Conservation (phyloP, 176 grass and related monocot species). For the Oryza meyeriana region DNA sequence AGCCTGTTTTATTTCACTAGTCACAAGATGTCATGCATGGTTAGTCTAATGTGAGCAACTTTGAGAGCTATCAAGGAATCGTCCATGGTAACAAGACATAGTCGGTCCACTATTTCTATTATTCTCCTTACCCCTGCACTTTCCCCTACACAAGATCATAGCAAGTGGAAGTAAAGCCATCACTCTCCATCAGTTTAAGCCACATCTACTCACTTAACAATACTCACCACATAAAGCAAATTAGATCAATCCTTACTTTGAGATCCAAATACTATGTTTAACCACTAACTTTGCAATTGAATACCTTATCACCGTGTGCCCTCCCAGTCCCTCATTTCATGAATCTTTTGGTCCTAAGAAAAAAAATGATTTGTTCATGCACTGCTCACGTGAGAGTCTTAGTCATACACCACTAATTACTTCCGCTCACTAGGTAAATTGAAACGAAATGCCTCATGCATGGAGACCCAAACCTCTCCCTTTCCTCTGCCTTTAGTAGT, state of each 20-base stretch:
- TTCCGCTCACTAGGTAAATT: constrained; percentile 14
- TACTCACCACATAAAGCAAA: constrained; percentile 28
- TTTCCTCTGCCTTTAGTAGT: constrained; percentile 48
- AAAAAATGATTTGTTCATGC: constrained; percentile 22
- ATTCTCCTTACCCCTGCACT: neutral
- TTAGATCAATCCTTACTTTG: constrained; percentile 22
- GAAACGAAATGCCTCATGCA: constrained; percentile 7
- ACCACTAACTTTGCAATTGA: constrained; percentile 9
- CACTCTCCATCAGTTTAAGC: constrained; percentile 28
- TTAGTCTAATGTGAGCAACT: neutral
- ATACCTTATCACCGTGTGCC: constrained; percentile 25
- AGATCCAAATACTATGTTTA: constrained; percentile 28
- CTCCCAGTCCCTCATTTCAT: neutral
- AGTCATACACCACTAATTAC: constrained; percentile 54
- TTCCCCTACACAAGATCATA: constrained; percentile 21
- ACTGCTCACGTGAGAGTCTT: constrained; percentile 61
- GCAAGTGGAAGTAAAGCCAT: constrained; percentile 10
- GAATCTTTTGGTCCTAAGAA: constrained; percentile 21
- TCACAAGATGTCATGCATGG: constrained; percentile 17
- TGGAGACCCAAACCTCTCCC: constrained; percentile 6
- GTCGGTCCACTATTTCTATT: constrained; percentile 14
- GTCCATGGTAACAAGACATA: constrained; percentile 35
- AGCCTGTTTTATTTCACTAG: neutral
- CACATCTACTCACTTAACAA: constrained; percentile 38
- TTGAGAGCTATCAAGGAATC: constrained; percentile 26